Conservation (phyloP, 2,329 filamentous ascomycete species). For the Rutstroemia sp. region DNA sequence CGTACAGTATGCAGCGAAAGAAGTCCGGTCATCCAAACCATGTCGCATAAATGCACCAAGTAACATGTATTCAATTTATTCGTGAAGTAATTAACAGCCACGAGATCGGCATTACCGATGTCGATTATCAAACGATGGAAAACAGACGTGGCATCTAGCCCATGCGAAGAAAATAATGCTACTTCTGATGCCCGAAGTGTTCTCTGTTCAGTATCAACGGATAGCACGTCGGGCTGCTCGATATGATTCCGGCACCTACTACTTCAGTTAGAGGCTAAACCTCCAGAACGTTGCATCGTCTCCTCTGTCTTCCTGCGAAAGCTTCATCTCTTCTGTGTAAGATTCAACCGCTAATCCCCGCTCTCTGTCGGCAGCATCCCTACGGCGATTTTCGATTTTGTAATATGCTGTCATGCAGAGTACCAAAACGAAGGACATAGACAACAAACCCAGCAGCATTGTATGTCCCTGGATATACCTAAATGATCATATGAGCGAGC, state of each 20-base stretch:
- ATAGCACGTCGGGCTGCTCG: background rate
- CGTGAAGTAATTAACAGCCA: no score
- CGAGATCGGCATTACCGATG: no score
- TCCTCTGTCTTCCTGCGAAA: conserved; percentile 44
- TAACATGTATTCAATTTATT: no score
- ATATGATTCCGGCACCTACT: no score
- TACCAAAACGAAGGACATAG: conserved; percentile 43
- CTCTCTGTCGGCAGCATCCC: conserved; percentile 34
- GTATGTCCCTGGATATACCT: conserved; percentile 39
- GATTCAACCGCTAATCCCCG: conserved; percentile 39
- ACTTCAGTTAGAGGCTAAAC: conserved; percentile 38
- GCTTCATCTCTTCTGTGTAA: conserved; percentile 47
- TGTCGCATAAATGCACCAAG: no score
- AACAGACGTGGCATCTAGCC: no score
- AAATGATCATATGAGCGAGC: background rate
- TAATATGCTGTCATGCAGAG: conserved; percentile 51
- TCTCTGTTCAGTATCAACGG: background rate
- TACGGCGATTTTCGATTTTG: conserved; percentile 46
- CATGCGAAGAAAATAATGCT: no score
- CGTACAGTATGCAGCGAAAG: no score
- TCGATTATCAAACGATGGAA: no score
- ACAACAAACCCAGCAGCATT: conserved; percentile 36
- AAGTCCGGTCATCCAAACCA: no score
- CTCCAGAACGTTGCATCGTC: conserved; percentile 50
- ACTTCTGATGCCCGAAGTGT: background rate